phyloP scores from a whole-genome alignment of 2,329 filamentous ascomycete genomes.

The Venturia carpophila region DNA sequence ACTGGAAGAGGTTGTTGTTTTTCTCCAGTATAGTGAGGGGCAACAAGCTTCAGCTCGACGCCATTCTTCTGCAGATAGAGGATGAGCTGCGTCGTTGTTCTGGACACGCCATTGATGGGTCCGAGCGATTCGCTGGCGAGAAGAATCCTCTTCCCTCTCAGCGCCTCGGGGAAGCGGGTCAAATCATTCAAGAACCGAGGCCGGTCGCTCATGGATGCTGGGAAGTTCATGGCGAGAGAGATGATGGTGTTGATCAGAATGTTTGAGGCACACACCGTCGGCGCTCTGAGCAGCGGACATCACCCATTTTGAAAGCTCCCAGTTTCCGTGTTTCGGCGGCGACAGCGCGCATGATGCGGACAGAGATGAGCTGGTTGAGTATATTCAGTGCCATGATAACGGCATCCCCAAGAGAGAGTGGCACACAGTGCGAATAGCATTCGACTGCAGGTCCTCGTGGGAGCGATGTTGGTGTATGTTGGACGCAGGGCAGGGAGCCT shows the following conservation, averaged over 20 bases:
- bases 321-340: neutral
- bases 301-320: neutral
- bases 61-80: conserved; percentile 58
- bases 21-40: conserved; percentile 50
- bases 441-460: conserved; percentile 8
- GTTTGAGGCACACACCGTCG: neutral
- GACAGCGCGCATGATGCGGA: neutral
- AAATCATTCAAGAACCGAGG: neutral
- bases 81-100: conserved; percentile 62
- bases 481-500: neutral
- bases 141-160: conserved; percentile 55
- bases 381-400: neutral
- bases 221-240: neutral
- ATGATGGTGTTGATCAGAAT: neutral
- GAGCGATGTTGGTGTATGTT: neutral
- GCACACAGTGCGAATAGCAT: neutral
- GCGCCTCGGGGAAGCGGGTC: conserved; percentile 35
- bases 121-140: conserved; percentile 65
- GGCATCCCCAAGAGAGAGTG: neutral
- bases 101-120: conserved; percentile 65
- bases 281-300: neutral
- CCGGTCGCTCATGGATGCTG: neutral
- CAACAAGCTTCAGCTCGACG: conserved; percentile 58
- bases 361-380: neutral
- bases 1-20: conserved; percentile 29